Percentiles rank a stretch among this genome's conserved stretches.
phyloP scores from a whole-genome alignment of 441 rosid genomes.

The Omphalea diandra region DNA sequence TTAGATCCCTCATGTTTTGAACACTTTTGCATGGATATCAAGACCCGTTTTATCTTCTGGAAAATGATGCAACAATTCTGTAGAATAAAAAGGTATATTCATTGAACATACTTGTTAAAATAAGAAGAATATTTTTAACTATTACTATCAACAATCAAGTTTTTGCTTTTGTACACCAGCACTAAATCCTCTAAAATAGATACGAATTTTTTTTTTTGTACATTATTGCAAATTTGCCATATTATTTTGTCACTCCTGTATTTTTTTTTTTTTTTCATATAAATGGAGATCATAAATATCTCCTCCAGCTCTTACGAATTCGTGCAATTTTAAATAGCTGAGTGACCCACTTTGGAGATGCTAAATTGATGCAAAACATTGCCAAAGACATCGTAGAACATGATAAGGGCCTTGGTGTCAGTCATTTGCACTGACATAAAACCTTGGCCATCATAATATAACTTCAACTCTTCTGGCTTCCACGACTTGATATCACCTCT shows the following conservation, averaged over 20 bases:
- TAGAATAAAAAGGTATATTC: no score
- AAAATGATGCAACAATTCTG: not conserved
- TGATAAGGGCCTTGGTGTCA: slow-evolving; percentile 24
- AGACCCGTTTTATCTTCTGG: not conserved
- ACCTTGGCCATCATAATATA: slow-evolving; percentile 73
- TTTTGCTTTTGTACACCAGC: not conserved
- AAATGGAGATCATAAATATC: not conserved
- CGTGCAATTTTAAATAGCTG: not conserved
- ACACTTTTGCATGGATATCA: not conserved
- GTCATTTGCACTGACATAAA: slow-evolving; percentile 59
- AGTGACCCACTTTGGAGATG: slow-evolving; percentile 14
- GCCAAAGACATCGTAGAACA: slow-evolving; percentile 52
- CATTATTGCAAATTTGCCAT: not conserved
- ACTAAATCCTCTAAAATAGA: not conserved
- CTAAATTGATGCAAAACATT: slow-evolving; percentile 43
- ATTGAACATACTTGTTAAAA: not conserved
- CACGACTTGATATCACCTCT: slow-evolving; percentile 38
- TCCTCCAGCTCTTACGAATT: not conserved
- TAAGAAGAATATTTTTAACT: not conserved
- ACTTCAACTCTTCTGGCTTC: slow-evolving; percentile 45
- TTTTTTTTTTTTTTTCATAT: not conserved
- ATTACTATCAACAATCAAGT: not conserved
- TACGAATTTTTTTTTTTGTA: not conserved
- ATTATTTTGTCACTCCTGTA: not conserved
- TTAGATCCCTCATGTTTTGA: not conserved